Conservation (phyloP, 441 rosid species). For the Populus trichocarpa region DNA sequence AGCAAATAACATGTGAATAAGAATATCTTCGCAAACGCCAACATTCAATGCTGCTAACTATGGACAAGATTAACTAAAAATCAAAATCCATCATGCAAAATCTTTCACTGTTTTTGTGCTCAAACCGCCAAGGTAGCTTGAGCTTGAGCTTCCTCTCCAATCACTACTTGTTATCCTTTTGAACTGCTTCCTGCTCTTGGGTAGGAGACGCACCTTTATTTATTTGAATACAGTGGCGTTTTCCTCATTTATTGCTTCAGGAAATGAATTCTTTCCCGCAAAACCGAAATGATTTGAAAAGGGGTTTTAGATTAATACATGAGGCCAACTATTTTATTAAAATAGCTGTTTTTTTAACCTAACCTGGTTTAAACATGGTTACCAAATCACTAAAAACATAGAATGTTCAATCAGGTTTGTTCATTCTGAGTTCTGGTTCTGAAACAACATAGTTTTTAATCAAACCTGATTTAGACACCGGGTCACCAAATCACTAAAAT, state of each 20-base stretch:
- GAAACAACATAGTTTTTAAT: too few species aligned
- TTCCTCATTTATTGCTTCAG: conserved; percentile 39
- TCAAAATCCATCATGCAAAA: conserved; percentile 30
- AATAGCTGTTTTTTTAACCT: too few species aligned
- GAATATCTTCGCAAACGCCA: conserved; percentile 21
- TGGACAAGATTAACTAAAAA: conserved; percentile 30
- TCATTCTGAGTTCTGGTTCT: too few species aligned
- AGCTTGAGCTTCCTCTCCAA: conserved; percentile 28
- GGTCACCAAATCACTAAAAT: too few species aligned
- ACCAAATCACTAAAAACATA: too few species aligned
- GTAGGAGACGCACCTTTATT: conserved; percentile 30
- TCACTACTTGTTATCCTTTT: conserved; percentile 8
- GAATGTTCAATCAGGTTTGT: too few species aligned
- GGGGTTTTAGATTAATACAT: too few species aligned
- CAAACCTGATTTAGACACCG: too few species aligned
- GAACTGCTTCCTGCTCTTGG: conserved; percentile 24
- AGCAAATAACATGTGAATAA: conserved; percentile 31
- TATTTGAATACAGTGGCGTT: conserved; percentile 18
- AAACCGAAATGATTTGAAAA: too few species aligned
- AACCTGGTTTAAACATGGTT: too few species aligned
- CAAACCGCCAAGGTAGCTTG: conserved; percentile 27
- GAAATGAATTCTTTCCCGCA: conserved; percentile 15
- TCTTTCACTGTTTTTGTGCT: conserved; percentile 22
- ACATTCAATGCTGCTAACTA: conserved; percentile 37
- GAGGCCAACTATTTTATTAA: conserved; percentile 1